Conservation (phyloP, 164 flowering plant genomes). For the Aristolochia contorta region DNA sequence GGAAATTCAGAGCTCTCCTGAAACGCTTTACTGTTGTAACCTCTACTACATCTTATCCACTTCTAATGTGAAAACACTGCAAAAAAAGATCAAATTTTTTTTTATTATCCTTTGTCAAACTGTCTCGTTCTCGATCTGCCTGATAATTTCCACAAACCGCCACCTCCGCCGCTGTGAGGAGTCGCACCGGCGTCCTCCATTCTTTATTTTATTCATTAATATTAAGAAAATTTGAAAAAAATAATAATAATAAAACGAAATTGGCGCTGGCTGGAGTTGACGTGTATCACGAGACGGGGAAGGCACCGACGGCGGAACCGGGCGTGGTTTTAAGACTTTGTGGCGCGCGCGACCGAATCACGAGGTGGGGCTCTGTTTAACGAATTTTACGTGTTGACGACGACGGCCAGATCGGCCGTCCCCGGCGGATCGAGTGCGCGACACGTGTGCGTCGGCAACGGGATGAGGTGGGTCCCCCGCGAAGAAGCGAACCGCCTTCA, state of each 20-base stretch:
- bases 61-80: background rate
- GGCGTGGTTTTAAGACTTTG: too few relatives aligned
- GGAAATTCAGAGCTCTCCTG: constrained; percentile 7
- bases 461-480: constrained; percentile 19
- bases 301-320: constrained; percentile 19
- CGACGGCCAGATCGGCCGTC: constrained; percentile 11
- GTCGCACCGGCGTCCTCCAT: too few relatives aligned
- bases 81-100: background rate
- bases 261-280: too few relatives aligned
- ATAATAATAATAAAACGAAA: too few relatives aligned
- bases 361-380: constrained; percentile 6
- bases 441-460: constrained; percentile 9
- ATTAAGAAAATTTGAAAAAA: too few relatives aligned
- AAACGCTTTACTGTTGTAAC: constrained; percentile 3
- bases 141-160: too few relatives aligned
- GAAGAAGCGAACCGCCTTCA: constrained; percentile 1
- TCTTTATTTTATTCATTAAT: too few relatives aligned
- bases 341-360: constrained; percentile 11
- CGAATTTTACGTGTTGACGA: constrained; percentile 35
- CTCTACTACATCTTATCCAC: background rate
- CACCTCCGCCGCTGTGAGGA: too few relatives aligned
- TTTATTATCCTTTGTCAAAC: too few relatives aligned
- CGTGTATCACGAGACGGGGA: background rate
- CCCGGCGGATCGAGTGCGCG: background rate
- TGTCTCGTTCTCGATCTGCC: background rate